Base-by-base conservation (phyloP, 176 grass and related monocot species). In the Ensete glaucum region DNA sequence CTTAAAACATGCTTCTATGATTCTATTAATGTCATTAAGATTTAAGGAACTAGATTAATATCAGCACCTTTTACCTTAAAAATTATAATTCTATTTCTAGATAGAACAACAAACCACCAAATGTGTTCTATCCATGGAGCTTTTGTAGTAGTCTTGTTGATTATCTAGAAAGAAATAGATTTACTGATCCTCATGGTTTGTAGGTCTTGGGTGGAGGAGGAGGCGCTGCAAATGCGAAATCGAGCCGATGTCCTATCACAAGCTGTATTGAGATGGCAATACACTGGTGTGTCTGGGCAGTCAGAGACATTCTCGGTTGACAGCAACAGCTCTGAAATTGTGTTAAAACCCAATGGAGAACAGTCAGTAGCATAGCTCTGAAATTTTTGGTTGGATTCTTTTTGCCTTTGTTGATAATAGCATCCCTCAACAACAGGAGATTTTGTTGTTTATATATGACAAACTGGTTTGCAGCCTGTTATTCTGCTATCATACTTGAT, bases 131-230 rank as follows among this genome's bases (percentile, higher is more conserved):
- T 43, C 34, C 34, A 43, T 43, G 34, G 34, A 43, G 34, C 4
- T 43, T 43, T 43, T 43, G 34, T 3, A 43, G 34, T 4, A 43
- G 34, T 43, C 3, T 43, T 43, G 34, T 6, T 43, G 34, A 43
- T 43, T 43, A 43, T 43, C 34, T 6, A 43, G 34, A 43, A 43
- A 43, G 27, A 34, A 14, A 13, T 9, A 2, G 23, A 1, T 23
- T 54, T 26, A 64, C 54, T 75, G 23, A 52, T 9, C 49, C 12
- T 50, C 8, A 12, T 48, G 14, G 67, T 5, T 56, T 9, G 43
- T 80, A 92, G 90, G 58, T 87, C 77, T 29, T 92, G 90, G 90
- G 90, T 92, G 53, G 82, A 92, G 2, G 79, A 89, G 71, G 90
- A 92, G 81, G 87, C 84, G 26, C 57, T 78, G 5, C 65, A 59